These are phyloP conservation scores for Xylaria telfairii DNA, from an alignment of 495 filamentous ascomycete species.

Conservation along the genomic window DNA sequence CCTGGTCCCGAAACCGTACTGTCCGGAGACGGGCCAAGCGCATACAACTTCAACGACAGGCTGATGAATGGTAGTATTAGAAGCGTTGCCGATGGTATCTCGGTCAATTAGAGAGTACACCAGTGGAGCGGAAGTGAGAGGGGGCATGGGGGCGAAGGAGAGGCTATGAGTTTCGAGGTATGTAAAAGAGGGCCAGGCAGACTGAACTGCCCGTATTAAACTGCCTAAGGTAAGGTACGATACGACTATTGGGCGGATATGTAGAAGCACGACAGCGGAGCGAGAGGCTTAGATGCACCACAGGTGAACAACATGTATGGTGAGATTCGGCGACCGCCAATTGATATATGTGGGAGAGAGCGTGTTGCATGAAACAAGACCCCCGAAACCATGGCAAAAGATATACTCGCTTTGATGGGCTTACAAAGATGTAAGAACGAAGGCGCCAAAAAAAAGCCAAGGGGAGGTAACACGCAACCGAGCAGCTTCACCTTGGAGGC, in stretches of 20 bases:
- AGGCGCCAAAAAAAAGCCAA: background rate
- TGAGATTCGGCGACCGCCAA: background rate
- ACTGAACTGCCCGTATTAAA: background rate
- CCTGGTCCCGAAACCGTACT: constrained; percentile 64
- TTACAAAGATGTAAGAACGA: background rate
- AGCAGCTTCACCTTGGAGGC: background rate
- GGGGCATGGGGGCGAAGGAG: constrained; percentile 45
- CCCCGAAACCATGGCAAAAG: background rate
- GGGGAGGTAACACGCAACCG: background rate
- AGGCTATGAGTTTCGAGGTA: background rate
- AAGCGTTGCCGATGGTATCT: constrained; percentile 21
- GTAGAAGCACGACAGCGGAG: constrained; percentile 18
- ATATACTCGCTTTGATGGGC: background rate
- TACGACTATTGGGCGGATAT: background rate
- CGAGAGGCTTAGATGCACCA: constrained; percentile 17
- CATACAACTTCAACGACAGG: constrained; percentile 58
- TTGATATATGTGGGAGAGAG: background rate
- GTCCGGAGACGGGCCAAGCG: constrained; percentile 65
- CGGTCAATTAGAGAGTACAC: constrained; percentile 41
- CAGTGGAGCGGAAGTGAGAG: constrained; percentile 41
- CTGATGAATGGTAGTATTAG: constrained; percentile 34
- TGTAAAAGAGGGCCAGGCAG: background rate
- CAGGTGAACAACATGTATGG: background rate
- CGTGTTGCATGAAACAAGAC: background rate
- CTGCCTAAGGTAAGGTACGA: background rate